phyloP scores from a whole-genome alignment of 495 filamentous ascomycete species.

The Chlorociboria aeruginascens region DNA sequence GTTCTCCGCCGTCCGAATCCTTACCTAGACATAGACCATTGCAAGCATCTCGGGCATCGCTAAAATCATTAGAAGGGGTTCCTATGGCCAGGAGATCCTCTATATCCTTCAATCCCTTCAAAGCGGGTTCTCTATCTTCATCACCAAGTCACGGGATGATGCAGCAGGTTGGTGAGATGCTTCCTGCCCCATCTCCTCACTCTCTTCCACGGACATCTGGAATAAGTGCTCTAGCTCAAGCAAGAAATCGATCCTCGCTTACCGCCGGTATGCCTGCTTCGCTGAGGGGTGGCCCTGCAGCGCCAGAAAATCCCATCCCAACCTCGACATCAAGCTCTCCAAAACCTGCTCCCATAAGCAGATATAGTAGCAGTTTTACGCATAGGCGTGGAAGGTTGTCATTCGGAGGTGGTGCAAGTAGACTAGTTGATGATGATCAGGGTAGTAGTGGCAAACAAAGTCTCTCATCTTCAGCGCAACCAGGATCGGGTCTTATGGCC shows the following conservation, averaged over 20 bases:
- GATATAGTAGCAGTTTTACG: slow-evolving; percentile 78
- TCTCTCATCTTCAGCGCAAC: slow-evolving; percentile 69
- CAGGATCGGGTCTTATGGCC: slow-evolving; percentile 70
- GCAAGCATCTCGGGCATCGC: slow-evolving; percentile 48
- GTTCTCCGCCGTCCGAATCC: slow-evolving; percentile 51
- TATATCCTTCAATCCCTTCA: slow-evolving; percentile 89
- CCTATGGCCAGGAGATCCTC: slow-evolving; percentile 50
- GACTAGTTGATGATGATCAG: slow-evolving; percentile 66
- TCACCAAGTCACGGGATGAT: slow-evolving; percentile 45
- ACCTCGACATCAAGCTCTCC: slow-evolving; percentile 61
- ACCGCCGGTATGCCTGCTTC: slow-evolving; percentile 54
- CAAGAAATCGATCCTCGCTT: slow-evolving; percentile 53
- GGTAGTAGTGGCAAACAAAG: slow-evolving; percentile 84
- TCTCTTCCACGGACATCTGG: slow-evolving; percentile 38
- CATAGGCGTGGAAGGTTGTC: slow-evolving; percentile 69
- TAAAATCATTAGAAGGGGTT: slow-evolving; percentile 37
- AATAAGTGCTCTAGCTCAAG: slow-evolving; percentile 45
- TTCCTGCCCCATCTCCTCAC: slow-evolving; percentile 46
- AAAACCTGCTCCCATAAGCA: slow-evolving; percentile 54
- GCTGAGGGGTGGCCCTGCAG: slow-evolving; percentile 38
- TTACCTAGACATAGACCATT: slow-evolving; percentile 45
- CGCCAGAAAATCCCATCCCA: slow-evolving; percentile 43
- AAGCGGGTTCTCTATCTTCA: slow-evolving; percentile 84
- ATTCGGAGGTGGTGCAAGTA: slow-evolving; percentile 53
- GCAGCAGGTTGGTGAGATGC: slow-evolving; percentile 21